Base-by-base conservation (phyloP, 1,284 basidiomycete genomes). In the Fomitopsis betulina region DNA sequence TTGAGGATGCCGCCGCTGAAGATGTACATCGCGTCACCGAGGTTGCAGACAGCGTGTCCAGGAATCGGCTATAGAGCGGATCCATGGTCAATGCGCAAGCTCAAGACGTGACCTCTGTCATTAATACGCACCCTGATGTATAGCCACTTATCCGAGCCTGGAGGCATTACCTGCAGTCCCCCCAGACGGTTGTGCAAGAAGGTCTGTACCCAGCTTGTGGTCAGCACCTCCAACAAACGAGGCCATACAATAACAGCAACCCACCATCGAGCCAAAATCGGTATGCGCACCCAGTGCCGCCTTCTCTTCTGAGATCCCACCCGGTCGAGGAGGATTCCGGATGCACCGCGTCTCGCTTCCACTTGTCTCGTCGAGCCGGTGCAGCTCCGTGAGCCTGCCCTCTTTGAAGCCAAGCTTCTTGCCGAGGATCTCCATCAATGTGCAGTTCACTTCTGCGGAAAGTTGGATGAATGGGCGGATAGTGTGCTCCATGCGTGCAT, bases 151-250 rank as follows among this genome's bases (percentile, higher is more conserved):
- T 83, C 77, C 5, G 77, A 71, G 8, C 82, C 83, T 0, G 85
- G 85, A 1, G 79, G 77, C 23, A 88, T 74, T 0, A 89, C 86
- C 64, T 89, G 87, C 4, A 90, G 71, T 0, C 87, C 87, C 5
- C 87, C 87, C 0, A 89, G 77, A 19, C 79, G 79, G 67, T 88
- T 89, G 68, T 86, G 82, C 52, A 87, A 72, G 70, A 87, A 82
- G 0, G 84, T 82, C 79, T 84, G 61, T 9, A 21, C 17, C 13
- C 38, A 39, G 42, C 4, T n/a, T n/a, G n/a, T n/a, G n/a, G n/a
- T n/a, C n/a, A n/a, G n/a, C n/a, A n/a, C n/a, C n/a, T n/a, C n/a
- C n/a, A n/a, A n/a, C n/a, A n/a, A n/a, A n/a, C n/a, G n/a, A n/a
- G n/a, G n/a, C n/a, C n/a, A n/a, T n/a, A n/a, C n/a, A n/a, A n/a